Evolutionary conservation across 2,329 filamentous ascomycete species (phyloP), one percentile per base, ranked within the genome.

Genomic region (Alternaria brassicae): DNA sequence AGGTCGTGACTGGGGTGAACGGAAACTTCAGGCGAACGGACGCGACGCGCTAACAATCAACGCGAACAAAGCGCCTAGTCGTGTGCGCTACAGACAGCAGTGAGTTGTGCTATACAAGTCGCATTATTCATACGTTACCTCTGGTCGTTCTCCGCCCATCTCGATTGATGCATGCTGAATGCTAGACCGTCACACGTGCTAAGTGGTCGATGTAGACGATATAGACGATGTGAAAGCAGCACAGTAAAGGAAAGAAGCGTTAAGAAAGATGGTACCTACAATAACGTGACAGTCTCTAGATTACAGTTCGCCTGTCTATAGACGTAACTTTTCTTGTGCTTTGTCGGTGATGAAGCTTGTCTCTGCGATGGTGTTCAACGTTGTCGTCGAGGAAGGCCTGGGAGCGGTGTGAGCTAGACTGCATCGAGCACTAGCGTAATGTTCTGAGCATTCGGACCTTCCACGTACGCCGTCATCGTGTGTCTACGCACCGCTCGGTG

Each of bases 41-140:
- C 65, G 67, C 64, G 62, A 61, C 65, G 68, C 69, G 63, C 65
- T 68, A 69, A 17, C 59, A 66, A 63, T 61, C 54, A 63, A 58
- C 42, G 51, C 52, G 54, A 55, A 62, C 59, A 58, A 41, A 40
- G 48, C 50, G 57, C 45, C 48, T 25, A 27, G 21, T 42, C 25
- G 34, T 58, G 40, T 41, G 54, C 48, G 51, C 42, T 49, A 34
- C 34, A 53, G 39, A 51, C 49, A 47, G 37, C 42, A 17, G 59
- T 51, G 47, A 60, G 60, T 27, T 47, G 25, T 40, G 37, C 30
- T 36, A 36, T 53, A 50, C 44, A 59, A 56, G 60, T 44, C 23
- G 25, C 58, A 68, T 52, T 39, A 41, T 40, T 40, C 48, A 45
- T 49, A 65, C 56, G 39, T 63, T 68, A 72, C 65, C 63, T 69